phyloP scores from a whole-genome alignment of 495 filamentous ascomycete genomes.

The Trichoderma orchidacearum region DNA sequence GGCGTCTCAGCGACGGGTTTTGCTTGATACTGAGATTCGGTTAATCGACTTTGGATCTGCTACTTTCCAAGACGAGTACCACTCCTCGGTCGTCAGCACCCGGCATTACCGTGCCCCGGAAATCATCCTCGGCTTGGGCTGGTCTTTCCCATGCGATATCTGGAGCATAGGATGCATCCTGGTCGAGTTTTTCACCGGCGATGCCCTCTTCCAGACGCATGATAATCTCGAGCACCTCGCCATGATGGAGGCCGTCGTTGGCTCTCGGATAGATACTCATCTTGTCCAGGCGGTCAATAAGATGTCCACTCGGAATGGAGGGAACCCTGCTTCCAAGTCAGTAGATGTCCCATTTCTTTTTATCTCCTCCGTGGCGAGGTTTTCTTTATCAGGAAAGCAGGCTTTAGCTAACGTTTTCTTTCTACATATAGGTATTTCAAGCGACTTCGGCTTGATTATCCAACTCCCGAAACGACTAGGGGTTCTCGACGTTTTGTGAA shows the following conservation, averaged over 20 bases:
- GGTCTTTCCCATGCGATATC: constrained; percentile 96
- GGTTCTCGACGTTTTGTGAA: constrained; percentile 86
- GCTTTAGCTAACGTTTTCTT: too few species aligned
- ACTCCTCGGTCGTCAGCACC: constrained; percentile 92
- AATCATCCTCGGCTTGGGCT: constrained; percentile 91
- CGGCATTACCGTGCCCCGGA: constrained; percentile 93
- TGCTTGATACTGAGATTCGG: constrained; percentile 91
- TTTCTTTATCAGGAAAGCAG: too few species aligned
- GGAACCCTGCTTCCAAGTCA: constrained; percentile 73
- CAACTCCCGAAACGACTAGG: constrained; percentile 71
- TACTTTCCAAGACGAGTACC: constrained; percentile 96
- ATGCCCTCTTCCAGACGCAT: constrained; percentile 95
- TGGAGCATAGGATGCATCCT: constrained; percentile 99
- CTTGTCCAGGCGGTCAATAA: constrained; percentile 65
- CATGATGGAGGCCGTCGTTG: constrained; percentile 97
- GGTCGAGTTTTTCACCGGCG: constrained; percentile 97
- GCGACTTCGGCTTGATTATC: constrained; percentile 73
- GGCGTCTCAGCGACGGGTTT: constrained; percentile 72
- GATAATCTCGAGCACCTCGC: constrained; percentile 96
- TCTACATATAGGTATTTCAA: constrained; percentile 81
- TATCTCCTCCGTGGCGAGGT: too few species aligned
- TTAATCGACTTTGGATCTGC: constrained; percentile 97
- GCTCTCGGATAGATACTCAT: constrained; percentile 53
- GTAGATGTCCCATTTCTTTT: constrained; percentile 14
- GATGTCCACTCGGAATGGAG: constrained; percentile 45